These are phyloP conservation scores for Fusarium proliferatum DNA, from an alignment of 2,329 filamentous ascomycete species.

Conservation along the genomic window DNA sequence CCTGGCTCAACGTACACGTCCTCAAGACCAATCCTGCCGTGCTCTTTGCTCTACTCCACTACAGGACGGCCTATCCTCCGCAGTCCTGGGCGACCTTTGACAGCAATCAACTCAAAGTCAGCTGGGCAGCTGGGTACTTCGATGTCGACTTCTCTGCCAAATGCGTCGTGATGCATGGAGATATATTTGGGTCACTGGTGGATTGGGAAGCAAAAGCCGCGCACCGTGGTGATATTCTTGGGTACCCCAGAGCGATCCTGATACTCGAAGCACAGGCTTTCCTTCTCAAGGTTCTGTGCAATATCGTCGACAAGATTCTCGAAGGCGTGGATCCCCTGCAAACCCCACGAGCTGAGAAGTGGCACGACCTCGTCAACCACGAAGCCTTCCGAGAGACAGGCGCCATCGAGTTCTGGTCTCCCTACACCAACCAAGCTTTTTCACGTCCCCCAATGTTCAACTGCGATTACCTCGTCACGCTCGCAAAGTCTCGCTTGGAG, in stretches of 20 bases:
- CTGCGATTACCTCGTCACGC: accelerated
- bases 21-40: accelerated
- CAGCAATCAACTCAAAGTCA: accelerated
- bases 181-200: accelerated
- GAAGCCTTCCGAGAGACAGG: not conserved
- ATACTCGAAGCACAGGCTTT: accelerated
- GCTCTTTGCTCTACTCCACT: accelerated
- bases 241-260: not conserved
- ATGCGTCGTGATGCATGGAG: not conserved
- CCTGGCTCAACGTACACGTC: not conserved
- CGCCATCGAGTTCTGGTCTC: not conserved
- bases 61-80: accelerated
- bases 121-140: accelerated
- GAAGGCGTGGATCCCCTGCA: not conserved
- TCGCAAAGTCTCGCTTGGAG: not conserved
- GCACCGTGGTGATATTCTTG: accelerated
- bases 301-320: accelerated
- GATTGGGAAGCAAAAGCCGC: not conserved
- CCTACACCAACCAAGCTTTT: not conserved
- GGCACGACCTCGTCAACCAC: not conserved
- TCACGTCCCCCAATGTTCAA: accelerated
- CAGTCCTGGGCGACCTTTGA: not conserved
- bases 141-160: not conserved
- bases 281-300: not conserved
- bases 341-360: accelerated